phyloP scores from a whole-genome alignment of 208 protist genomes.

The Trypanosomatidae sp. region DNA sequence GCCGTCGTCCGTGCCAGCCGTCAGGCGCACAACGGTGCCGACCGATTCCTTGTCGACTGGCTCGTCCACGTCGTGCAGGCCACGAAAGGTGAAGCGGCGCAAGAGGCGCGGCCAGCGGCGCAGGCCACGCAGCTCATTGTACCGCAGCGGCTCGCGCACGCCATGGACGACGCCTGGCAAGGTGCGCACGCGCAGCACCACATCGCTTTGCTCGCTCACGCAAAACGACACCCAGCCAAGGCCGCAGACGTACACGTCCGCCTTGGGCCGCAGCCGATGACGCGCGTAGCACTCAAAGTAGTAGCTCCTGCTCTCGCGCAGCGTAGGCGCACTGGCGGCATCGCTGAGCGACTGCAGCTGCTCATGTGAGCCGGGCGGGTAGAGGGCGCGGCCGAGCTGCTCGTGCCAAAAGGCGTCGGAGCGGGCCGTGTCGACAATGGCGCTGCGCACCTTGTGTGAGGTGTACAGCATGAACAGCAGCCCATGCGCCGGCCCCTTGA shows the following conservation, averaged over 20 bases:
- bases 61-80: conserved; percentile 23
- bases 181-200: conserved; percentile 85
- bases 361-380: conserved; percentile 70
- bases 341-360: conserved; percentile 30
- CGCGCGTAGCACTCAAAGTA: conserved; percentile 81
- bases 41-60: conserved; percentile 53
- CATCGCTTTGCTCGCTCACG: conserved; percentile 61
- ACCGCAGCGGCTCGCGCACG: conserved; percentile 75
- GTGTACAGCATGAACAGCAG: conserved; percentile 85
- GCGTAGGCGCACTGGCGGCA: conserved; percentile 3
- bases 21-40: conserved; percentile 64
- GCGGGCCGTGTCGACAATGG: conserved; percentile 55
- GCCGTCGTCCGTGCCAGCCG: too few species aligned
- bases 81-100: conserved; percentile 48
- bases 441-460: conserved; percentile 72
- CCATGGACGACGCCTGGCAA: conserved; percentile 82
- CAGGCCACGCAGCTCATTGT: conserved; percentile 73
- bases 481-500: conserved; percentile 54
- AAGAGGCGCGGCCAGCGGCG: conserved; percentile 62
- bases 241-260: conserved; percentile 83
- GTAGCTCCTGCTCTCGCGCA: conserved; percentile 67
- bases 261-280: conserved; percentile 69
- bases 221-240: conserved; percentile 82
- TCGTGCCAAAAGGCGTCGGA: conserved; percentile 71
- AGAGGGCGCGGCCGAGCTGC: conserved; percentile 66